Evolutionary conservation across 805 yeast genomes (phyloP).

Genomic region (Danielia oregonensis): DNA sequence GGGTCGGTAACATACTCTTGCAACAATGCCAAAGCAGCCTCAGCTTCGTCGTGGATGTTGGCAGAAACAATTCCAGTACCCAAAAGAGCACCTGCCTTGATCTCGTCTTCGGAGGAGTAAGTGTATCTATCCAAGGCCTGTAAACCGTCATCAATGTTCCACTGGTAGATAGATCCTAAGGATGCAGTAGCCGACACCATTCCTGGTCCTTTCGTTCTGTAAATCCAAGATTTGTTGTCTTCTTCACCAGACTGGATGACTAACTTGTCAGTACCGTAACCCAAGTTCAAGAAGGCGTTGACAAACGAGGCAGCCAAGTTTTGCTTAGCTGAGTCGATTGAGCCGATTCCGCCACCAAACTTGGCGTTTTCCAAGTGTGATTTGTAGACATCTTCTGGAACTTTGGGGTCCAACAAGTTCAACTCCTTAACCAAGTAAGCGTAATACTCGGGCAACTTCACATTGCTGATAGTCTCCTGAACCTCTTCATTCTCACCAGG

Average conservation of each 20-base stretch:
- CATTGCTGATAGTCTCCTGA: constrained; percentile 81
- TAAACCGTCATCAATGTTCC: constrained; percentile 88
- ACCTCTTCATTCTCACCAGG: constrained; percentile 64
- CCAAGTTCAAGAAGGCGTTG: constrained; percentile 85
- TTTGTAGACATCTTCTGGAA: constrained; percentile 93
- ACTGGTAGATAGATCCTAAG: constrained; percentile 82
- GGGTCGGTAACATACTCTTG: constrained; percentile 75
- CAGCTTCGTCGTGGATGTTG: constrained; percentile 94
- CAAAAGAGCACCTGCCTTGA: constrained; percentile 93
- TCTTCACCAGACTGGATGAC: constrained; percentile 57
- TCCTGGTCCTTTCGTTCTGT: constrained; percentile 87
- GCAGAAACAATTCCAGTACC: constrained; percentile 93
- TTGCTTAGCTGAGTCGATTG: constrained; percentile 85
- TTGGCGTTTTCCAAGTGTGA: constrained; percentile 77
- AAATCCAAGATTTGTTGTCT: constrained; percentile 78
- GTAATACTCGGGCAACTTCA: constrained; percentile 73
- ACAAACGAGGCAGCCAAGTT: constrained; percentile 94
- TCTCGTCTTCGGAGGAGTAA: constrained; percentile 78
- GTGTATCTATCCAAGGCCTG: constrained; percentile 86
- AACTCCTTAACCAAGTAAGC: constrained; percentile 79
- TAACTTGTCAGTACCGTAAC: constrained; percentile 82
- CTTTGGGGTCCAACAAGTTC: constrained; percentile 82
- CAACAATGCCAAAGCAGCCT: constrained; percentile 81
- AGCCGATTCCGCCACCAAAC: constrained; percentile 52
- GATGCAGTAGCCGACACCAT: constrained; percentile 91